Evolutionary conservation across 2,329 filamentous ascomycete species (phyloP).

Genomic region (Colletotrichum karsti): DNA sequence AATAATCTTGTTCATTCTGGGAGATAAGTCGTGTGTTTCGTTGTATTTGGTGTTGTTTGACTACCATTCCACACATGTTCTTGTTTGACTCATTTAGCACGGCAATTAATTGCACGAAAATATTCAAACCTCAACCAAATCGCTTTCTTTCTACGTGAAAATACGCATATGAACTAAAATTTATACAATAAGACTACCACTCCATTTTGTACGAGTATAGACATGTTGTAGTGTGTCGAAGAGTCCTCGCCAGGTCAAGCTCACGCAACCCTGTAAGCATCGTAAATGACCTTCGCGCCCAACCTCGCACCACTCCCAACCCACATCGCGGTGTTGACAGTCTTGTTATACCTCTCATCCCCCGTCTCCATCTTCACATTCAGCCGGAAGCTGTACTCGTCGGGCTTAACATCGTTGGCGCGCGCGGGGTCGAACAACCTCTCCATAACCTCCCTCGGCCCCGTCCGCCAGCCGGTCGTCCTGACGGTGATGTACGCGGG

Average conservation of each 20-base stretch:
- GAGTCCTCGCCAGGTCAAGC: not conserved
- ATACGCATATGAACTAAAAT: no score
- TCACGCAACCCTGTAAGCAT: slow-evolving; percentile 25
- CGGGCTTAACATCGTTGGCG: slow-evolving; percentile 48
- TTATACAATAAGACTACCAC: no score
- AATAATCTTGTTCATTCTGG: no score
- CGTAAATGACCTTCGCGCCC: slow-evolving; percentile 20
- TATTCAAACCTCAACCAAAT: no score
- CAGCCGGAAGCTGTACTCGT: slow-evolving; percentile 57
- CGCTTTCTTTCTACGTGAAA: no score
- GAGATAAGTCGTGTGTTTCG: no score
- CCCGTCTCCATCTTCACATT: slow-evolving; percentile 59
- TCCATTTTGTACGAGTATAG: no score
- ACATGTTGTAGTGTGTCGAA: no score
- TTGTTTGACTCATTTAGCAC: no score
- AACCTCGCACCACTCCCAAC: slow-evolving; percentile 56
- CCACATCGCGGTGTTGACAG: slow-evolving; percentile 59
- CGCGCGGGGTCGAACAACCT: slow-evolving; percentile 46
- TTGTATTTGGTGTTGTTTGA: no score
- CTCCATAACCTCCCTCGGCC: slow-evolving; percentile 52
- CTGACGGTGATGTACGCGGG: slow-evolving; percentile 44
- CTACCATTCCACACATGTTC: no score
- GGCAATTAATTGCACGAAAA: no score
- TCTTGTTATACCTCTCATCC: slow-evolving; percentile 57
- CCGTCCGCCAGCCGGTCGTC: slow-evolving; percentile 56